A percentile compares a stretch with the other conserved stretches of the same genome.
Conservation (phyloP, 2,329 filamentous ascomycete species). For the Coniella lustricola region DNA sequence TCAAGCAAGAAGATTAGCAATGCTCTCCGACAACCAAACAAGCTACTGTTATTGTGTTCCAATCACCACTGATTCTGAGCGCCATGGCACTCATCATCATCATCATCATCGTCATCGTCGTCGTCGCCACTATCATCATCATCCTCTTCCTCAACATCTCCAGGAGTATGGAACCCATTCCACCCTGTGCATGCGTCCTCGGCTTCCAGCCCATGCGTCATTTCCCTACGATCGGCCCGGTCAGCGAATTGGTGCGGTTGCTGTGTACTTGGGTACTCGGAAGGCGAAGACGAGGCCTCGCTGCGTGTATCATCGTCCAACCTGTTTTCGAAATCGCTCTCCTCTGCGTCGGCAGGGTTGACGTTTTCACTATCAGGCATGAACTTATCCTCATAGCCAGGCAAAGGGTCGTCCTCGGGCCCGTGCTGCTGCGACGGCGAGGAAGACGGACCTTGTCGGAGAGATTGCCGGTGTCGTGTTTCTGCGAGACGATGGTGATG, state of each 20-base stretch:
- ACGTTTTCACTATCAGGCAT: constrained; percentile 45
- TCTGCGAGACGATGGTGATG: neutral
- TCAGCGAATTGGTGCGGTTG: constrained; percentile 29
- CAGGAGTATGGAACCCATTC: constrained; percentile 14
- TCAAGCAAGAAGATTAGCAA: too few species aligned
- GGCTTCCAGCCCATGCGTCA: constrained; percentile 12
- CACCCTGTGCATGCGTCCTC: constrained; percentile 3
- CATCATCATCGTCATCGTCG: too few species aligned
- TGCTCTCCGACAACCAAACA: too few species aligned
- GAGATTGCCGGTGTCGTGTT: constrained; percentile 19
- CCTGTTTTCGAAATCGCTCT: constrained; percentile 15
- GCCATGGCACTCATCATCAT: too few species aligned
- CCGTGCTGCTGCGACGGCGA: constrained; percentile 14
- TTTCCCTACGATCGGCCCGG: constrained; percentile 9
- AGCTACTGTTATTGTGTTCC: too few species aligned
- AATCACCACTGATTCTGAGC: neutral
- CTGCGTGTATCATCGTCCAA: constrained; percentile 26
- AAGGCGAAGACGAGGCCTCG: constrained; percentile 43
- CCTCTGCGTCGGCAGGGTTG: constrained; percentile 31
- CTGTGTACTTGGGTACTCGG: constrained; percentile 49
- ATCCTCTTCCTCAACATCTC: constrained; percentile 9
- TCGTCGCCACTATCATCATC: neutral
- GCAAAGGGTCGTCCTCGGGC: constrained; percentile 51
- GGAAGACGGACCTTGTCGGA: constrained; percentile 21
- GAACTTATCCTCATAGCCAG: constrained; percentile 44